Evolutionary conservation across 306 rosid genomes (phyloP), one percentile per base, ranked within the genome.

Genomic region (Vigna radiata): DNA sequence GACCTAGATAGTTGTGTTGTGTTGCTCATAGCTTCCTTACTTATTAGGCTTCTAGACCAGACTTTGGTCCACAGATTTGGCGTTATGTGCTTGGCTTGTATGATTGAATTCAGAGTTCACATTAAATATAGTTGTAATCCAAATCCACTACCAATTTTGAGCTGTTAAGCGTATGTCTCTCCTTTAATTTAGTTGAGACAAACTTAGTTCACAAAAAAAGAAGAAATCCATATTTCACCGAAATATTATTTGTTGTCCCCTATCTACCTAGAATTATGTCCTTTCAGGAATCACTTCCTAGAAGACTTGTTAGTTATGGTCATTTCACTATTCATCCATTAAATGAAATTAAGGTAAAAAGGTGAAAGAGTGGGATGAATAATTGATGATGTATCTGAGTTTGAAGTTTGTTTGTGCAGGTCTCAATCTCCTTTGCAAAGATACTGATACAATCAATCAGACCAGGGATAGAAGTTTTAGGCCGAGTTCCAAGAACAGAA

Each of bases 401-500:
- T 19, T 19, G 44, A 70, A 36, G 13, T 68, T 69, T 72, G 47
- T 52, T 72, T 61, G 70, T 80, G 90, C 78, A 94, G 98, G 90
- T 94, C 1, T 70, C 81, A 76, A 87, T 94, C 56, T 94, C 98
- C 2, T 91, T 94, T 79, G 96, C 85, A 37, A 94, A 90, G 84
- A 85, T 94, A 87, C 50, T 94, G 70, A 46, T 91, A 59, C 87
- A 84, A 79, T 79, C 97, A 59, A 83, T 94, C 39, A 62, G 97
- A 72, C 97, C 98, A 6, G 90, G 89, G 4, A 70, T 89, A 50
- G 98, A 94, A 76, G 78, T 85, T 56, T 74, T 91, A 15, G 96
- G 96, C 2, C 86, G 90, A 80, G 86, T 94, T 68, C 94, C 97
- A 72, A 79, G 90, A 82, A 90, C 94, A 68, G 86, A 94, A 37